phyloP scores from a whole-genome alignment of 192 early-diverging fungal species.

The Entomortierella parvispora region DNA sequence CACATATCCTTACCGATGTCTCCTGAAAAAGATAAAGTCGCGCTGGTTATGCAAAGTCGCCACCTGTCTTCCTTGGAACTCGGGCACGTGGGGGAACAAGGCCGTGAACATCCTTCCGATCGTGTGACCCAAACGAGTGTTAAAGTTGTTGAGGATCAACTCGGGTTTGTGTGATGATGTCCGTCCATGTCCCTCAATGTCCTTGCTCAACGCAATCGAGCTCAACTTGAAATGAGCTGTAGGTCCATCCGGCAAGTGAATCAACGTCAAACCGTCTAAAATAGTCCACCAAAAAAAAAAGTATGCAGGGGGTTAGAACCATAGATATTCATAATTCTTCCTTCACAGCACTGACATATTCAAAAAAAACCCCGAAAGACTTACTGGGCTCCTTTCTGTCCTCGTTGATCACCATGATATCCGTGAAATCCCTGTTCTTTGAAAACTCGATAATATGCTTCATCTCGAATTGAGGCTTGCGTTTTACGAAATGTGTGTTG shows the following conservation, averaged over 20 bases:
- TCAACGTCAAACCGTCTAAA: constrained; percentile 85
- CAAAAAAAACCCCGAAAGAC: no score
- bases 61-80: constrained; percentile 95
- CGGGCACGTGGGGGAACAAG: constrained; percentile 96
- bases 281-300: neutral
- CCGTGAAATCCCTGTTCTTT: constrained; percentile 90
- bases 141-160: constrained; percentile 98
- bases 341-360: no score
- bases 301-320: no score
- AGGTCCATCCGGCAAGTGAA: constrained; percentile 97
- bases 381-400: constrained; percentile 90
- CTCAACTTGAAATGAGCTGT: constrained; percentile 97
- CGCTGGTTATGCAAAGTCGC: constrained; percentile 99
- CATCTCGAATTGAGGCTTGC: constrained; percentile 87
- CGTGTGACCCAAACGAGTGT: constrained; percentile 95
- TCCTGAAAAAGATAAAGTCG: constrained; percentile 98
- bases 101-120: constrained; percentile 96
- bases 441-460: constrained; percentile 93
- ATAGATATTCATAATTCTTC: no score
- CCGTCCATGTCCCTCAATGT: constrained; percentile 85
- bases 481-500: constrained; percentile 87
- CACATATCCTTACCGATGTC: constrained; percentile 75
- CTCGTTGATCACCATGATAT: constrained; percentile 94
- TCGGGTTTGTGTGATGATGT: constrained; percentile 90
- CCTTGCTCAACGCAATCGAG: constrained; percentile 77